Conservation (phyloP, 441 rosid species). For the Metrosideros polymorpha region DNA sequence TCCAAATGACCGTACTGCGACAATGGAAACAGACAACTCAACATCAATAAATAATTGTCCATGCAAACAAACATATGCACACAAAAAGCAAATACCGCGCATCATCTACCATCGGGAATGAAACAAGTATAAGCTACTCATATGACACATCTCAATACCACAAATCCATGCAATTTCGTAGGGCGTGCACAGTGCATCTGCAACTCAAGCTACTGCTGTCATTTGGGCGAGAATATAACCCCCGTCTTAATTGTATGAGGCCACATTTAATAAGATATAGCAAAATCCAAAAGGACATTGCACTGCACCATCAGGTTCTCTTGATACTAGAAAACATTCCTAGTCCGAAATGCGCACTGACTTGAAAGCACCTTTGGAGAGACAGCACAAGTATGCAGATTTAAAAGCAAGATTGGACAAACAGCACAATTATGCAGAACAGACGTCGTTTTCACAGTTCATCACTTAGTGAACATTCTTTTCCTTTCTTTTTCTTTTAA, state of each 20-base stretch:
- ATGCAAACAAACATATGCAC: not conserved
- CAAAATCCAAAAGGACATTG: not conserved
- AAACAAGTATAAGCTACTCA: not conserved
- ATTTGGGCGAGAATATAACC: not conserved
- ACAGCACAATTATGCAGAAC: not conserved
- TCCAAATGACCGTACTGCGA: slow-evolving; percentile 85
- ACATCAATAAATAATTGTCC: not conserved
- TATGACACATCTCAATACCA: not conserved
- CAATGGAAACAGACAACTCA: not conserved
- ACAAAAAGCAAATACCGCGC: not conserved
- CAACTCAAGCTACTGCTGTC: not conserved
- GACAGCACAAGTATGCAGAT: not conserved
- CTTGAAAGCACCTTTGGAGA: not conserved
- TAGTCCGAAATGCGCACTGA: not conserved
- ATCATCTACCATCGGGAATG: not conserved
- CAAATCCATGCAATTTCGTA: not conserved
- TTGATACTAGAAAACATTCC: not conserved
- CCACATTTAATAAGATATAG: not conserved
- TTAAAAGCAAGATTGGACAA: not conserved
- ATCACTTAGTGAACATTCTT: not conserved
- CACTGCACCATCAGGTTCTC: not conserved
- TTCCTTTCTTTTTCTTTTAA: not conserved
- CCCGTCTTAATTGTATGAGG: not conserved
- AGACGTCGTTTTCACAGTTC: not conserved
- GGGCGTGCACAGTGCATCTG: not conserved